These are phyloP conservation scores for Jackrogersella minutella DNA, from an alignment of 495 filamentous ascomycete species.

Conservation along the genomic window DNA sequence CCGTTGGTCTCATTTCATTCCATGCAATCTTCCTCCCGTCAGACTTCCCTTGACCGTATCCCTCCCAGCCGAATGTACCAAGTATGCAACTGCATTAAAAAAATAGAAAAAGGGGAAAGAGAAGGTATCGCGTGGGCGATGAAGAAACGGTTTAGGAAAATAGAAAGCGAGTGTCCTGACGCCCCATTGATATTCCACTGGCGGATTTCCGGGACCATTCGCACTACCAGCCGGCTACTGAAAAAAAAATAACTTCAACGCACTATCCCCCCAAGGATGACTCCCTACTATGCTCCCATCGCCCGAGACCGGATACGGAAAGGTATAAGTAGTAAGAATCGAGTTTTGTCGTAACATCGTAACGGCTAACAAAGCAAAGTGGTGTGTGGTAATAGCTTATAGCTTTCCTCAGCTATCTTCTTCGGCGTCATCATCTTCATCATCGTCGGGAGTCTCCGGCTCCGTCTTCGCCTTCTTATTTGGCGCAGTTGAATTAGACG, in stretches of 20 bases:
- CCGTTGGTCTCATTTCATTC: conserved; percentile 46
- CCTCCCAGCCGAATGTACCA: conserved; percentile 35
- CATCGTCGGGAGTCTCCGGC: conserved; percentile 55
- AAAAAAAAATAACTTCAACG: conserved; percentile 36
- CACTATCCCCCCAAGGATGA: conserved; percentile 36
- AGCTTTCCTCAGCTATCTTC: conserved; percentile 49
- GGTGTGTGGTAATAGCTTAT: conserved; percentile 13
- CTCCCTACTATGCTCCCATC: conserved; percentile 47
- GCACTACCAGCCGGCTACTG: conserved; percentile 30
- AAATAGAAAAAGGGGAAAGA: conserved; percentile 16
- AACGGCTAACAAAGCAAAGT: conserved; percentile 45
- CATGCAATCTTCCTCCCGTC: conserved; percentile 48
- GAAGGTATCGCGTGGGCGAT: conserved; percentile 46
- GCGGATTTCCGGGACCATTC: conserved; percentile 31
- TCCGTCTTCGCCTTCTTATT: conserved; percentile 64
- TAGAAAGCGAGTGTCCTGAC: conserved; percentile 47
- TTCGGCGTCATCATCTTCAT: conserved; percentile 61
- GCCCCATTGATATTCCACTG: conserved; percentile 37
- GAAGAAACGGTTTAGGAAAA: conserved; percentile 46
- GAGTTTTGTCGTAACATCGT: conserved; percentile 47
- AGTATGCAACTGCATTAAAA: conserved; percentile 44
- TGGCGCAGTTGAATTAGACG: conserved; percentile 53
- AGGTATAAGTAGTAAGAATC: conserved; percentile 44
- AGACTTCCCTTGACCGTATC: conserved; percentile 33
- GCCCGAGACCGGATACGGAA: conserved; percentile 42